Evolutionary conservation across 306 rosid species (phyloP).

Genomic region (Quercus cerris): DNA sequence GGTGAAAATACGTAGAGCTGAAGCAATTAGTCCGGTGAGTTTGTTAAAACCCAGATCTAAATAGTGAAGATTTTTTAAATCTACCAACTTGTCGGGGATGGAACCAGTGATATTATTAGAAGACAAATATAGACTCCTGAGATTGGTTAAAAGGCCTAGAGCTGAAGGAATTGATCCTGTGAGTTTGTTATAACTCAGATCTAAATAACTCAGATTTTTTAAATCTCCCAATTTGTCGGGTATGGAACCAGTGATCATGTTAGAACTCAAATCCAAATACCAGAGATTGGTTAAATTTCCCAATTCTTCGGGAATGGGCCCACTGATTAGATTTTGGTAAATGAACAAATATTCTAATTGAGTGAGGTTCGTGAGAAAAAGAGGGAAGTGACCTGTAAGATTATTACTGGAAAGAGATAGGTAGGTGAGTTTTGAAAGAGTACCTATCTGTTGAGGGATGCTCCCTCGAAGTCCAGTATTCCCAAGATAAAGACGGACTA

Average conservation of each 20-base stretch:
- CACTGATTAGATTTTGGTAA: background rate
- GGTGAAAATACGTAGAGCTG: background rate
- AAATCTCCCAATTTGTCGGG: background rate
- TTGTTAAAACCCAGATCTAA: background rate
- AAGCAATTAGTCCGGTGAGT: background rate
- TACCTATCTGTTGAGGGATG: background rate
- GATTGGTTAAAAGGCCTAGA: background rate
- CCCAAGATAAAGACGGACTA: background rate
- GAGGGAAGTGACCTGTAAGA: background rate
- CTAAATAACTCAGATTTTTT: background rate
- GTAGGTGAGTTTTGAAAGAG: background rate
- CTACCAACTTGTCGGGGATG: background rate
- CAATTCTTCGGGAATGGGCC: no score
- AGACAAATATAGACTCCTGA: rapidly evolving
- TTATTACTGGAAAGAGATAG: background rate
- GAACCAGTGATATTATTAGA: background rate
- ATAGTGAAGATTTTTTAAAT: no score
- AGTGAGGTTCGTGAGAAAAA: background rate
- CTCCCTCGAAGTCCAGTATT: background rate
- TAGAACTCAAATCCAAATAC: background rate
- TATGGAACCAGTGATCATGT: background rate
- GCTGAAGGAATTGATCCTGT: background rate
- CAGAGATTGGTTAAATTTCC: background rate
- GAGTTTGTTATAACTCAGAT: background rate
- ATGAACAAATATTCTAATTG: background rate